Base-by-base conservation (phyloP, 257 asterid genomes). In the Nicotiana otophora region DNA sequence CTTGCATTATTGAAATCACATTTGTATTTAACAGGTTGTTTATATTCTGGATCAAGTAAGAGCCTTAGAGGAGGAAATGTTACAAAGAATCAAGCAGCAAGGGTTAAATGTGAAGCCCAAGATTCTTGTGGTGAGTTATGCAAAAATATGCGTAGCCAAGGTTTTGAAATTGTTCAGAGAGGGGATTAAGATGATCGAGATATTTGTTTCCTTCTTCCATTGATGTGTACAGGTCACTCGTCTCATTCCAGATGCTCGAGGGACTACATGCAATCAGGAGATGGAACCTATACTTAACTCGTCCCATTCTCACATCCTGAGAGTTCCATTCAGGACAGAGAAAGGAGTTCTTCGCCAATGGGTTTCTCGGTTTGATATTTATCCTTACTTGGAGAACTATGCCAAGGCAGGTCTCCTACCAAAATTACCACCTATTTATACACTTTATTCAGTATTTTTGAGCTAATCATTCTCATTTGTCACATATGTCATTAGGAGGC, bases 11-110 rank as follows among this genome's bases (percentile, higher is more conserved):
- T 34, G 68, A 20, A 9, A 14, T 60, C 2, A 15, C 5, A 0
- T 9, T 19, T 57, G 46, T 48, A 53, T 26, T 53, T 75, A 82
- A 61, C 85, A 93, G 97, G 97, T 94, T 85, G 98, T 92, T 83
- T 92, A 94, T 90, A 91, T 94, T 88, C 90, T 94, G 82, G 98
- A 94, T 88, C 97, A 94, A 92, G 97, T 91, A 36, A 90, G 85
- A 84, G 98, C 97, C 28, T 84, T 92, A 82, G 98, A 94, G 85
- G 93, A 92, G 82, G 98, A 94, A 84, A 81, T 94, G 81, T 65
- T 92, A 74, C 80, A 46, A 75, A 92, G 98, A 87, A 92, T 90
- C 72, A 90, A 88, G 90, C 89, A 90, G 82, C 94, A 93, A 86
- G 97, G 95, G 11, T 68, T 94, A 79, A 90, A 86, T 54, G 89